Base-by-base conservation (phyloP, 306 rosid genomes). In the Rosa lucieae region DNA sequence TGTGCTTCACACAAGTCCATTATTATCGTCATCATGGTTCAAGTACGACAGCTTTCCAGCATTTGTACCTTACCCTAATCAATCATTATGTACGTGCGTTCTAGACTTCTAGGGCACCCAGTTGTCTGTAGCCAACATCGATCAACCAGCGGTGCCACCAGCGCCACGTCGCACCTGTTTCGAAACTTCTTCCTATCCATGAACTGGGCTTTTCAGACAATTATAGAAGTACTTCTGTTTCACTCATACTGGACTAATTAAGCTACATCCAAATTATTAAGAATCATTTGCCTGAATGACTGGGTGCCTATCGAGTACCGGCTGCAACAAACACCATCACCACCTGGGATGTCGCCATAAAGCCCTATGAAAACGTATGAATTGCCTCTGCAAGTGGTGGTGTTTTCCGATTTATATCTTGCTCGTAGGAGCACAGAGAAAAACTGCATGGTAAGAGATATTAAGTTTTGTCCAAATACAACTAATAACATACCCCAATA, bases 11-110 rank as follows among this genome's bases (percentile, higher is more conserved):
- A 32, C n/a, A 14, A 65, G 44, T 32, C n/a, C 69, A 63, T 63
- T 32, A 63, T 32, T 17, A 5, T 65, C 43, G 21, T 65, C 69
- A 65, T 65, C 69, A 65, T 65, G 69, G 10, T 65, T 65, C 69
- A 65, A 14, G 20, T 6, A 32, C 69, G 43, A 32, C 69, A 13
- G 43, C 69, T 29, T 29, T 12, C 5, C 66, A 53, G 65, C 66
- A 21, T 10, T 55, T 2, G 29, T 20, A 18, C 62, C 65, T 56
- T n/a, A 11, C 17, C 63, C 26, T 59, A 62, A 62, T 62, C 42
- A 32, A 62, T 29, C 68, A 63, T 63, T 42, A 63, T 42, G 4
- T 29, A 32, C 69, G 69, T 29, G 32, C 9, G 18, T 23, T 32
- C 69, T n/a, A n/a, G n/a, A n/a, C n/a, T n/a, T n/a, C n/a, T 29